These are phyloP conservation scores for Abrus precatorius DNA, from an alignment of 306 rosid species.

Conservation along the genomic window DNA sequence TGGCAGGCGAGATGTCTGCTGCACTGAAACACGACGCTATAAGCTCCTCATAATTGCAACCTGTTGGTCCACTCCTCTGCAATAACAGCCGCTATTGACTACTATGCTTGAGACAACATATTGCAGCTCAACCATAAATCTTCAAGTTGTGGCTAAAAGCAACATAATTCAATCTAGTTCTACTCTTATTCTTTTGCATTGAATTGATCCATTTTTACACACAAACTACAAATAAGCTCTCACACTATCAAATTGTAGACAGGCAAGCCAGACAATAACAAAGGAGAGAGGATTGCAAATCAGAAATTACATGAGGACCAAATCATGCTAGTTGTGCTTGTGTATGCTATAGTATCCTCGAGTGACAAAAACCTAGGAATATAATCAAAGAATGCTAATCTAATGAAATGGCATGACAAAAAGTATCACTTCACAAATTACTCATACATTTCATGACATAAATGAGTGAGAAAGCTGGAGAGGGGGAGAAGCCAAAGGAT, in stretches of 20 bases:
- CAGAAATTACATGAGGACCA: conserved; percentile 29
- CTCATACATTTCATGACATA: conserved; percentile 19
- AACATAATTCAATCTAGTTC: background rate
- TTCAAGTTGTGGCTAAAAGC: background rate
- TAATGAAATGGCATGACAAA: conserved; percentile 35
- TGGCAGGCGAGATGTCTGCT: too few species aligned
- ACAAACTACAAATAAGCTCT: too few species aligned
- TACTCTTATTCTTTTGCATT: background rate
- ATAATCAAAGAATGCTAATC: conserved; percentile 22
- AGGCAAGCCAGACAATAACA: background rate
- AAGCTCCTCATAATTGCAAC: too few species aligned
- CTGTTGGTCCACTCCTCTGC: too few species aligned
- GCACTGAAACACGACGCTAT: too few species aligned
- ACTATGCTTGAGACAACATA: background rate
- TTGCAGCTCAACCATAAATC: conserved; percentile 10
- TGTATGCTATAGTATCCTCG: background rate
- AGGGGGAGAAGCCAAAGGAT: conserved; percentile 29
- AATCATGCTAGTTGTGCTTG: conserved; percentile 26
- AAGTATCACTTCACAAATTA: conserved; percentile 24
- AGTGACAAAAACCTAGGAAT: conserved; percentile 32
- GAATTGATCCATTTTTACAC: conserved; percentile 4
- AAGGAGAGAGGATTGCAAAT: conserved; percentile 6
- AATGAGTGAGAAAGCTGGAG: conserved; percentile 31
- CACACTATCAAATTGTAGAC: background rate
- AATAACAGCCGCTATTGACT: too few species aligned